phyloP scores from a whole-genome alignment of 345 rosid species.

The Crucihimalaya himalaica region DNA sequence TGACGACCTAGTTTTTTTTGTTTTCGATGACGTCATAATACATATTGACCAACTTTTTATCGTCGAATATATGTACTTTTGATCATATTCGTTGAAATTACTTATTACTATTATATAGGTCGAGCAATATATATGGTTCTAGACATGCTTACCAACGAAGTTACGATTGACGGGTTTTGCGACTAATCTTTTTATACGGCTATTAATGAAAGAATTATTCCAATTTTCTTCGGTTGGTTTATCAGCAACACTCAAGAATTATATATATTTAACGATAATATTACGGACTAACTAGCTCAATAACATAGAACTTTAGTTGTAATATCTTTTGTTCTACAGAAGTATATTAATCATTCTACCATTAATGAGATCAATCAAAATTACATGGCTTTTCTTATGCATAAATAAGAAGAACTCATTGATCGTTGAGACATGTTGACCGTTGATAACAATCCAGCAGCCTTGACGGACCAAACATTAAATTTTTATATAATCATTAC shows the following conservation, averaged over 20 bases:
- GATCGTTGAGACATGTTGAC: conserved; percentile 36
- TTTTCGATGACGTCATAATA: conserved; percentile 11
- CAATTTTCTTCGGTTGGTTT: neutral
- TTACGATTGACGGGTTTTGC: neutral
- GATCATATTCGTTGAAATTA: conserved; percentile 15
- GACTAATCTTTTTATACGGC: conserved; percentile 4
- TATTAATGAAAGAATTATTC: neutral
- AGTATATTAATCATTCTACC: neutral
- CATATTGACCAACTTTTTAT: neutral
- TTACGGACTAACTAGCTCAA: neutral
- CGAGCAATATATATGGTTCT: neutral
- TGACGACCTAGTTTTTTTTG: conserved; percentile 26
- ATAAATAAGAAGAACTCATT: neutral
- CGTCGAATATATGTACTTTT: neutral
- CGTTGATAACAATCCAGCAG: conserved; percentile 31
- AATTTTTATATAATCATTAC: neutral
- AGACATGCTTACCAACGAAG: conserved; percentile 1
- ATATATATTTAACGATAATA: neutral
- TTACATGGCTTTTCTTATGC: neutral
- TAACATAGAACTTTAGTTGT: neutral
- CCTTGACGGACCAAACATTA: conserved; percentile 39
- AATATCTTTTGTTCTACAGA: too few species aligned
- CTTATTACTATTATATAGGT: neutral
- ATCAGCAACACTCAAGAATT: neutral
- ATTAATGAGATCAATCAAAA: conserved; percentile 2